Evolutionary conservation across 257 asterid genomes (phyloP), one percentile per base, ranked within the genome.

Genomic region (Jacaranda copaia): DNA sequence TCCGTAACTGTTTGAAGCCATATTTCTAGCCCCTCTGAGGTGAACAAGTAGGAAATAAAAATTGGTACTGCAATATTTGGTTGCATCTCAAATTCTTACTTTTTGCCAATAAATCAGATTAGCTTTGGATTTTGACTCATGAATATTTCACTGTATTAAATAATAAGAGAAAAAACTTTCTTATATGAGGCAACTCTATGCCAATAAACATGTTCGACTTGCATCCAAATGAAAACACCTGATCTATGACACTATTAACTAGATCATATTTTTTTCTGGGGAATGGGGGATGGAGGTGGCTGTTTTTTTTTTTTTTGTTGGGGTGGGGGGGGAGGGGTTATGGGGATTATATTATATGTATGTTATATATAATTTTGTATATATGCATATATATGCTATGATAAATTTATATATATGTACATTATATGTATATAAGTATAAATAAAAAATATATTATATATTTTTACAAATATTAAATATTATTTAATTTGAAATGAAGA

Each of bases 1-100:
- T 72, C 75, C 66, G 2, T 61, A 19, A 39, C 12, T 72, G 18
- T 77, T 61, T 10, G 43, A 32, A 52, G 38, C n/a, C n/a, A 58
- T 35, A 18, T 48, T 35, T 72, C 56, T 77, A 70, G 67, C 39
- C 55, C 51, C 5, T 72, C 55, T 45, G 11, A 1, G 15, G 77
- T 40, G 40, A 16, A 42, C 20, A 72, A 57, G 20, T 59, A 36
- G 32, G 38, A 58, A 45, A 46, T 45, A 19, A 5, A 20, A 43
- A 19, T 20, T 11, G 15, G 43, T 46, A 67, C 18, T 43, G 45
- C 3, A 18, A 16, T 67, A 45, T 45, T 67, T 46, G 35, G 11
- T 9, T 42, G 55, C 35, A 7, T 63, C 8, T 65, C 25, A 3
- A 43, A 15, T 67, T 42, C 35, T 64, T 40, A 7, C 32, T 40